These are phyloP conservation scores for Trametes maxima DNA, from an alignment of 768 basidiomycete species.

Conservation along the genomic window DNA sequence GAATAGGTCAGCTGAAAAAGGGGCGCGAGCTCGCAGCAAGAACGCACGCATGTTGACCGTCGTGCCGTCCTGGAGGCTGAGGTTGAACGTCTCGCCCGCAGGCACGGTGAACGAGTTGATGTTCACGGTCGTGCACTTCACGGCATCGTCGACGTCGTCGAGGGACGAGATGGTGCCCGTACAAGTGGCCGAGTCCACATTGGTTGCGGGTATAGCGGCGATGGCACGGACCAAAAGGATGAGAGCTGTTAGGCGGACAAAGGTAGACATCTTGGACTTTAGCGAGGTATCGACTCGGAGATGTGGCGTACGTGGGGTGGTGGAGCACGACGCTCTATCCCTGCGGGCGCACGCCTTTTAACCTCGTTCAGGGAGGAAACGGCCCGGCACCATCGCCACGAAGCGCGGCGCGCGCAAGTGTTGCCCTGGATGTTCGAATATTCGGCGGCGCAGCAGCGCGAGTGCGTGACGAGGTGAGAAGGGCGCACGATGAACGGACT, in stretches of 20 bases:
- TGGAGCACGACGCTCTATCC: background rate
- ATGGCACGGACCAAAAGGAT: slow-evolving; percentile 13
- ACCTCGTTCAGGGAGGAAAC: slow-evolving; percentile 6
- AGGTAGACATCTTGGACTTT: slow-evolving; percentile 9
- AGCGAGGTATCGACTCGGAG: no score
- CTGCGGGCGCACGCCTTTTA: background rate
- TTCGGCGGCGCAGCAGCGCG: background rate
- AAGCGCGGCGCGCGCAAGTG: background rate
- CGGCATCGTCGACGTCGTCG: slow-evolving; percentile 51
- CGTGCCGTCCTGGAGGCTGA: slow-evolving; percentile 50
- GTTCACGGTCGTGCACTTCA: slow-evolving; percentile 58
- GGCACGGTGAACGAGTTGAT: slow-evolving; percentile 61
- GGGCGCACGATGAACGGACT: no score
- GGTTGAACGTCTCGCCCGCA: slow-evolving; percentile 50
- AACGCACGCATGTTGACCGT: slow-evolving; percentile 61
- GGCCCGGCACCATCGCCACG: background rate
- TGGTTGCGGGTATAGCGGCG: slow-evolving; percentile 7
- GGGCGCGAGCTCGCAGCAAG: background rate
- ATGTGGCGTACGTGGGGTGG: background rate
- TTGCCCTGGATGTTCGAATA: slow-evolving; percentile 13
- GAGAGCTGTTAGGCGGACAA: slow-evolving; percentile 16
- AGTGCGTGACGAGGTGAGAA: no score
- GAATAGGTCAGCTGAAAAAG: slow-evolving; percentile 9
- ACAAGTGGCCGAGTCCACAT: slow-evolving; percentile 31
- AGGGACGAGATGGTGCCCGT: slow-evolving; percentile 59